Percentiles rank a stretch among this genome's conserved stretches.
phyloP scores from a whole-genome alignment of 2,329 filamentous ascomycete genomes.

The Pezicula radicicola region DNA sequence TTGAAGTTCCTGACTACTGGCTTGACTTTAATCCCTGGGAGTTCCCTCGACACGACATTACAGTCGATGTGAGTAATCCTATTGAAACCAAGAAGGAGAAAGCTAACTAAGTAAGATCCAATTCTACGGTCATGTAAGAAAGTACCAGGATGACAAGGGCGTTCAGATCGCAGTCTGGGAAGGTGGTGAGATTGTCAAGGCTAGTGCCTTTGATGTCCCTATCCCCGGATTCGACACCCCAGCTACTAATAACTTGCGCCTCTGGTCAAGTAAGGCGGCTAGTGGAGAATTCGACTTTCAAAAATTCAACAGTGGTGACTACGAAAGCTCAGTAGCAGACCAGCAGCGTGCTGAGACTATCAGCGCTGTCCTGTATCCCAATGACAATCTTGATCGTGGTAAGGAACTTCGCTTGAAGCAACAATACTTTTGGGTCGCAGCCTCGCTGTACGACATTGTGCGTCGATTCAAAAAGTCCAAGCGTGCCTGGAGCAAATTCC shows the following conservation, averaged over 20 bases:
- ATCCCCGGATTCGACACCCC: conserved; percentile 88
- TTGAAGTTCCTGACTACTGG: conserved; percentile 98
- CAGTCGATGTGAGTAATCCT: conserved; percentile 65
- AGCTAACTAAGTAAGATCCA: conserved; percentile 55
- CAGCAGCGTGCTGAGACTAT: conserved; percentile 99
- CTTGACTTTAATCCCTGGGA: conserved; percentile 99
- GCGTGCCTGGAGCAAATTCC: conserved; percentile 86
- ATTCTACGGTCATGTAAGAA: conserved; percentile 86
- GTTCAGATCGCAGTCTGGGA: conserved; percentile 79
- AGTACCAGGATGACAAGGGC: conserved; percentile 71
- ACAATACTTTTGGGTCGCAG: conserved; percentile 99
- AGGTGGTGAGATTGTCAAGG: conserved; percentile 87
- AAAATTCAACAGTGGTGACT: conserved; percentile 98
- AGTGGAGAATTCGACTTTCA: conserved; percentile 99
- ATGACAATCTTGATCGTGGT: conserved; percentile 93
- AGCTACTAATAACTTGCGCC: conserved; percentile 91
- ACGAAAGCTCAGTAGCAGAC: conserved; percentile 93
- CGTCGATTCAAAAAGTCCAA: conserved; percentile 97
- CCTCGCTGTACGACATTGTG: conserved; percentile 93
- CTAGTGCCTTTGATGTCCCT: conserved; percentile 88
- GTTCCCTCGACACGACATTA: conserved; percentile 92
- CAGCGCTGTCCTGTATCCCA: conserved; percentile 94
- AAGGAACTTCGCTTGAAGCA: conserved; percentile 98
- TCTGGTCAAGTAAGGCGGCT: conserved; percentile 97
- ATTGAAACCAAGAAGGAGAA: conserved; percentile 24